These are phyloP conservation scores for Calonectria pteridis DNA, from an alignment of 2,329 filamentous ascomycete genomes.

Conservation along the genomic window DNA sequence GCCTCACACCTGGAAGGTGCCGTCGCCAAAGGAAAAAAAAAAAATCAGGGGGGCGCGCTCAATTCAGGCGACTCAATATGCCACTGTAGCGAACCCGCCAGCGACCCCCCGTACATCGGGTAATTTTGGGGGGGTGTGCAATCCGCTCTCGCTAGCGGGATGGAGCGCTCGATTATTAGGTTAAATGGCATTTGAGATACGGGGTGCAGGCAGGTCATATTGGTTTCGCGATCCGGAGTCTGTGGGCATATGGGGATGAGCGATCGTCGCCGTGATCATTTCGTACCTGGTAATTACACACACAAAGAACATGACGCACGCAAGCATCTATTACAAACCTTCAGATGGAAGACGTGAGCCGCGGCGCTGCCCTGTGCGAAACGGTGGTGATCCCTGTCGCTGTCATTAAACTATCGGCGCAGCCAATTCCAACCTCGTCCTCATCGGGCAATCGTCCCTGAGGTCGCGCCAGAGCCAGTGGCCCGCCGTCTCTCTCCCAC, in stretches of 20 bases:
- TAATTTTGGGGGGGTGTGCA: conserved; percentile 11
- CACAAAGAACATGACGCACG: not conserved
- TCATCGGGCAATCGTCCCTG: conserved; percentile 46
- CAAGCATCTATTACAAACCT: conserved; percentile 5
- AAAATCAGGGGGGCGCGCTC: conserved; percentile 18
- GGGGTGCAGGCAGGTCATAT: not conserved
- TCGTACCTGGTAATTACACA: conserved; percentile 16
- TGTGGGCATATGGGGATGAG: not conserved
- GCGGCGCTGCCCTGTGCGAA: not conserved
- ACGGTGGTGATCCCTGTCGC: conserved; percentile 36
- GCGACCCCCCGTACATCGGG: conserved; percentile 1
- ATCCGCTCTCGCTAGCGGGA: not conserved
- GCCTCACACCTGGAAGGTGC: conserved; percentile 6
- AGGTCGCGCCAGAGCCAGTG: conserved; percentile 27
- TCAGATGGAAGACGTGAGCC: conserved; percentile 6
- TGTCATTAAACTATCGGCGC: conserved; percentile 53
- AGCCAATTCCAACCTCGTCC: conserved; percentile 49
- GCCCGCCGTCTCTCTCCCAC: conserved; percentile 25
- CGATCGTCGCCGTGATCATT: not conserved
- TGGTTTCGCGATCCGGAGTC: not conserved
- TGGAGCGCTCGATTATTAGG: not conserved
- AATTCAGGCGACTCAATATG: conserved; percentile 25
- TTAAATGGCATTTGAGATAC: not conserved
- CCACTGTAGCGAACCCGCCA: conserved; percentile 4
- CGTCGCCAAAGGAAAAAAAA: not conserved